These are phyloP conservation scores for Suillus tomentosus DNA, from an alignment of 768 basidiomycete genomes.

Conservation along the genomic window DNA sequence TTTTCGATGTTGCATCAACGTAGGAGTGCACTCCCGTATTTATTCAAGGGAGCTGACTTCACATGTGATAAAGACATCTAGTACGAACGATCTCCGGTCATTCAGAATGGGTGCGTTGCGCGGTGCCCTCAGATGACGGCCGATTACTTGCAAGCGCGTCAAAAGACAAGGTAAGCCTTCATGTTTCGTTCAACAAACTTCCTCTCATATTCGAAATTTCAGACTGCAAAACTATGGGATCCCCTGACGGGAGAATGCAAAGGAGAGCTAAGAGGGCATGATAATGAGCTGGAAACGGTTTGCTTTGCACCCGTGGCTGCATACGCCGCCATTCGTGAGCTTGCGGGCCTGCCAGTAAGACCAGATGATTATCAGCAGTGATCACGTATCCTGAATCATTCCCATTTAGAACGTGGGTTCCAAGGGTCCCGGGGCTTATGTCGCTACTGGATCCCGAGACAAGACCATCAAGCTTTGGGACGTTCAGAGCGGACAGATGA, in stretches of 20 bases:
- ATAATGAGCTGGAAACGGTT: conserved; percentile 81
- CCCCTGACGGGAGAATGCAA: conserved; percentile 73
- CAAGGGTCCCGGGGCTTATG: conserved; percentile 57
- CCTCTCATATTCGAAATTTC: conserved; percentile 5
- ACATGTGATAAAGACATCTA: conserved; percentile 53
- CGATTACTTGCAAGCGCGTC: conserved; percentile 77
- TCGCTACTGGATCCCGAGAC: conserved; percentile 86
- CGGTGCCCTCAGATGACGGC: conserved; percentile 69
- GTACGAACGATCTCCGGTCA: conserved; percentile 77
- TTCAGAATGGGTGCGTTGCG: conserved; percentile 82
- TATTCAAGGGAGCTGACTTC: conserved; percentile 14
- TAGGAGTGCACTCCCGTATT: conserved; percentile 30
- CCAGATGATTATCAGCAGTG: conserved; percentile 7
- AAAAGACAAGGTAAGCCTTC: conserved; percentile 74
- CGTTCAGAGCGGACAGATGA: conserved; percentile 74
- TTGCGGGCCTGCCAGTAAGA: conserved; percentile 70
- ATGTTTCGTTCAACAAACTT: background rate
- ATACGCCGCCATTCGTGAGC: conserved; percentile 74
- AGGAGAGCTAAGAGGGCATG: conserved; percentile 83
- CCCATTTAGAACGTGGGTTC: conserved; percentile 49
- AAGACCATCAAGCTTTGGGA: conserved; percentile 95
- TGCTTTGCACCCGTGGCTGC: conserved; percentile 79
- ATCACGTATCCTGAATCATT: background rate
- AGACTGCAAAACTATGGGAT: conserved; percentile 84
- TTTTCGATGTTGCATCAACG: conserved; percentile 89